phyloP scores from a whole-genome alignment of 2,329 filamentous ascomycete genomes.

The Pseudopyrenochaeta lycopersici region DNA sequence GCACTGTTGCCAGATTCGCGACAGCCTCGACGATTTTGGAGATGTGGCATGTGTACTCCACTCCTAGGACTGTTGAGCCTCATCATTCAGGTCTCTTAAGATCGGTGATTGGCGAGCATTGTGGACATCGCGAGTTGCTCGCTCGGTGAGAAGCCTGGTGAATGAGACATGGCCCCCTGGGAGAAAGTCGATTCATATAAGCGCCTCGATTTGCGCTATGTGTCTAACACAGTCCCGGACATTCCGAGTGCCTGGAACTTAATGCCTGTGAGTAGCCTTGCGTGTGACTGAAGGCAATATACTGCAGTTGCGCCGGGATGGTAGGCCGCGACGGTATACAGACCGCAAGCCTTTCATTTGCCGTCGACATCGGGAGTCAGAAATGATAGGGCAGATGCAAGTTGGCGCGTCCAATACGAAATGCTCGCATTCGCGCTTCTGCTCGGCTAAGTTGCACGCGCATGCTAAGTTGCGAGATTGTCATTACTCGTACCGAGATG shows the following conservation, averaged over 20 bases:
- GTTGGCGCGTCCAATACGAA: background rate
- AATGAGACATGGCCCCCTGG: no score
- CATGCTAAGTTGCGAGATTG: constrained; percentile 6
- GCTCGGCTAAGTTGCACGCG: constrained; percentile 18
- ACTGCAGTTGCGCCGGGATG: background rate
- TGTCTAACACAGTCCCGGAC: background rate
- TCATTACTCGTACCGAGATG: constrained; percentile 14
- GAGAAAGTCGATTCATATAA: no score
- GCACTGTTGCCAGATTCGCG: background rate
- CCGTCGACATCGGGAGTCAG: background rate
- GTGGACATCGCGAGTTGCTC: no score
- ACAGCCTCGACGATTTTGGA: background rate
- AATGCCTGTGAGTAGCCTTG: background rate
- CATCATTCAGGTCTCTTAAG: no score
- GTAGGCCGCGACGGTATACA: background rate
- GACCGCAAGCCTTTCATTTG: background rate
- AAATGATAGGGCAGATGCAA: background rate
- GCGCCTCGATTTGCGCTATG: no score
- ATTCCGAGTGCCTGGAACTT: background rate
- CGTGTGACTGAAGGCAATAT: background rate
- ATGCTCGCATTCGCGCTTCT: background rate
- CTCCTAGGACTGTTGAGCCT: background rate
- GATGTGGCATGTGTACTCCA: background rate
- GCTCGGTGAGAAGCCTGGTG: no score
- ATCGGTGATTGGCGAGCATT: no score